phyloP scores from a whole-genome alignment of 1,284 basidiomycete genomes.

The Leccinum griseonigrum region DNA sequence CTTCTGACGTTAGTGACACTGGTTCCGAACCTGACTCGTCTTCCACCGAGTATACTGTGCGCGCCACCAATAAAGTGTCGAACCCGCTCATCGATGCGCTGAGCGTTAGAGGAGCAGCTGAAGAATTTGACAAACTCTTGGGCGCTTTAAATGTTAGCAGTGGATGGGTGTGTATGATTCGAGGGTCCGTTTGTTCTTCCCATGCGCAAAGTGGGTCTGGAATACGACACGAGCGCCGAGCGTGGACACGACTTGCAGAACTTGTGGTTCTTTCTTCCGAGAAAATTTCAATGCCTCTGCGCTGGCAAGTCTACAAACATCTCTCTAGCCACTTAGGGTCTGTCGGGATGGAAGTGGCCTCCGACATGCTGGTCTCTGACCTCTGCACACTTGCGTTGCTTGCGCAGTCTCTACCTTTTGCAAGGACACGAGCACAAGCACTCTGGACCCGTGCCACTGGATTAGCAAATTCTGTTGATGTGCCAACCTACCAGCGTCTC shows the following conservation, averaged over 20 bases:
- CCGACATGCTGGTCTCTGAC: slow-evolving; percentile 40
- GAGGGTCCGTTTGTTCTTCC: slow-evolving; percentile 30
- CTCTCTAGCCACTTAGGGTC: slow-evolving; percentile 34
- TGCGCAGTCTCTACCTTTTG: slow-evolving; percentile 36
- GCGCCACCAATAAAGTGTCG: slow-evolving; percentile 19
- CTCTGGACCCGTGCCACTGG: slow-evolving; percentile 40
- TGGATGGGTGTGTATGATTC: slow-evolving; percentile 40
- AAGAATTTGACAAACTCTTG: slow-evolving; percentile 40
- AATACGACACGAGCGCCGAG: slow-evolving; percentile 46
- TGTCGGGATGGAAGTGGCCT: slow-evolving; percentile 2
- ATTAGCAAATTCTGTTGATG: slow-evolving; percentile 25
- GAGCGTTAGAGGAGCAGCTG: slow-evolving; percentile 34
- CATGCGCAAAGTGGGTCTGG: slow-evolving; percentile 35
- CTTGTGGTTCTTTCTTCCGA: slow-evolving; percentile 41
- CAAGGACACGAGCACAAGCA: slow-evolving; percentile 36
- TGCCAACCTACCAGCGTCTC: slow-evolving; percentile 50
- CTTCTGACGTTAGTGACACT: slow-evolving; percentile 24
- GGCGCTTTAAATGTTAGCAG: slow-evolving; percentile 41
- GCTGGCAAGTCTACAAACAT: slow-evolving; percentile 21
- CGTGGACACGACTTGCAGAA: slow-evolving; percentile 55
- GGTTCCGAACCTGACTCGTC: slow-evolving; percentile 31
- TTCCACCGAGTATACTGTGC: slow-evolving; percentile 31
- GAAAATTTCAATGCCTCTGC: slow-evolving; percentile 28
- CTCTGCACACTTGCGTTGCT: slow-evolving; percentile 59
- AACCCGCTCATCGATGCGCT: slow-evolving; percentile 36